Evolutionary conservation across 2,329 filamentous ascomycete genomes (phyloP), one percentile per base, ranked within the genome.

Genomic region (Lasiodiplodia citricola): DNA sequence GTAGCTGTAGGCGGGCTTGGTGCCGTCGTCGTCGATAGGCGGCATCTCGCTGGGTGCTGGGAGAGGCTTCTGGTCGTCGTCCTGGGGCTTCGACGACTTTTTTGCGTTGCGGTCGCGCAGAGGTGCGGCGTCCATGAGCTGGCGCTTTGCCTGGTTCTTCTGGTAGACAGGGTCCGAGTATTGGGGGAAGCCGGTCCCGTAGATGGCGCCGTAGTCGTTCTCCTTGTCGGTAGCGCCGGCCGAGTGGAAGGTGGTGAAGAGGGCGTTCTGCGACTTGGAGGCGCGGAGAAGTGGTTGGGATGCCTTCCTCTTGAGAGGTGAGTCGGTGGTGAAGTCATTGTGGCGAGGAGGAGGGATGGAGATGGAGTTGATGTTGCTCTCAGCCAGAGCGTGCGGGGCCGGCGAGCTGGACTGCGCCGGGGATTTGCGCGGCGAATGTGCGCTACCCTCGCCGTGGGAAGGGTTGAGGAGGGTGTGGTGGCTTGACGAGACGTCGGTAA

Each of bases 1-100:
- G 78, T 99, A 99, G 82, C 94, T 98, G 80, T 95, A 93, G 5
- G 90, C 87, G 6, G 96, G 96, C 79, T 99, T 98, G 67, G 86
- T 85, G 74, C 94, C 95, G 77, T 97, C 93, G 76, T 98, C 96
- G 69, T 91, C 84, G 38, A 97, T 88, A 5, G 84, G 80, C 5
- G 94, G 92, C 83, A 97, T 96, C n/a, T 93, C 91, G 71, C 91
- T 87, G 60, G 90, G 90, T 58, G 90, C 85, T 4, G 93, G 92
- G 4, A 94, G 81, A 28, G 85, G 80, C 37, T 80, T 78, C 69
- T 85, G 81, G 38, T 79, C 77, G 57, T 77, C 75, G 65, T 91
- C 88, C 51, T 73, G 74, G 50, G 83, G 75, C 77, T 90, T 93
- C 57, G 38, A 21, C 80, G 60, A 37, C 81, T 91, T 93, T 83